Evolutionary conservation across 495 filamentous ascomycete genomes (phyloP), one percentile per base, ranked within the genome.

Genomic region (Cercophora newfieldiana): DNA sequence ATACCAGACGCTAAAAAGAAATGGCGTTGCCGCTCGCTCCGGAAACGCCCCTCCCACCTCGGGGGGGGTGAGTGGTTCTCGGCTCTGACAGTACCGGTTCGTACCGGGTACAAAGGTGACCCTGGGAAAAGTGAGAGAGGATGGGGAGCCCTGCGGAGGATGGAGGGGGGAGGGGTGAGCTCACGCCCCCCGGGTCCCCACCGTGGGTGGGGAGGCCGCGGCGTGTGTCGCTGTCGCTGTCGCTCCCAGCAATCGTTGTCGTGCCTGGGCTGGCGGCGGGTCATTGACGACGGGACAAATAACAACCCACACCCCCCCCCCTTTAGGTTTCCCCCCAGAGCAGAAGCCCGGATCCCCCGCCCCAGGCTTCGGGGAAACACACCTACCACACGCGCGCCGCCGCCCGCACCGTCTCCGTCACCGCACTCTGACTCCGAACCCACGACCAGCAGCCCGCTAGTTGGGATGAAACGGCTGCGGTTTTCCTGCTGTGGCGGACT

Each of bases 1-100:
- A 59, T 59, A 53, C 66, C 71, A 69, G 66, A 61, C 55, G 51
- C 66, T 64, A 73, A 71, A 69, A 66, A 63, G 58, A 73, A 74
- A 70, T 74, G 71, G 73, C 65, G 65, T 69, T 71, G 70, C 69
- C 72, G 74, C 74, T 74, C 63, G 58, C 68, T 75, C 73, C 69
- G 71, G 72, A 72, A 70, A 75, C 73, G 59, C 71, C 66, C 68
- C 69, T 69, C 65, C 65, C 72, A 66, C 64, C 64, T 48, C 60
- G 62, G 51, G 59, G 65, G 64, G 68, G 61, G 69, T 2, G 33
- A 49, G 61, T 69, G 67, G 55, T 56, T 63, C 67, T 69, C 63
- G 68, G 64, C 47, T 61, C 53, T 7, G 28, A 25, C 44, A 25
- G 68, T 69, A 68, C 65, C 60, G 24, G 44, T 31, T 53, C 59